Conservation (phyloP, 352 stramenopile genomes). For the Phytophthora kernoviae region DNA sequence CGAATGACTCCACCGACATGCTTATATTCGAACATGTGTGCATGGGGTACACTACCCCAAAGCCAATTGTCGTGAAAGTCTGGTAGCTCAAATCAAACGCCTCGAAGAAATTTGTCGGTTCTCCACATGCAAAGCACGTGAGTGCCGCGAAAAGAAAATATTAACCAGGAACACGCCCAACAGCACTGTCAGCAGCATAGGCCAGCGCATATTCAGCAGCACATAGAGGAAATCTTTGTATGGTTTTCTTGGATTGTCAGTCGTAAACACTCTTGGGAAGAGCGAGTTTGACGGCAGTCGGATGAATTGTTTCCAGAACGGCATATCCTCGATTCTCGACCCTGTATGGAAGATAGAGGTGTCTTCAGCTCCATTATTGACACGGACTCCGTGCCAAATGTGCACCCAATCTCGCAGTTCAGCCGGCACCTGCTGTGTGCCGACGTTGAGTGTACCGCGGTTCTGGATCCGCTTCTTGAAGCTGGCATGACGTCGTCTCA, state of each 20-base stretch:
- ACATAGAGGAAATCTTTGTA: conserved; percentile 90
- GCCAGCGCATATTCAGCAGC: conserved; percentile 83
- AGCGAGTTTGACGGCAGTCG: conserved; percentile 73
- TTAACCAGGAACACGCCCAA: conserved; percentile 61
- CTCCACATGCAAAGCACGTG: conserved; percentile 52
- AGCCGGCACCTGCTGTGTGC: conserved; percentile 60
- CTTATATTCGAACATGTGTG: conserved; percentile 70
- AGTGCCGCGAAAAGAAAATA: conserved; percentile 69
- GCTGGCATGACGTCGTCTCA: conserved; percentile 47
- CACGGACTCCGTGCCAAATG: conserved; percentile 81
- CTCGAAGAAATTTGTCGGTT: conserved; percentile 60
- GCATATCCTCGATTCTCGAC: conserved; percentile 62
- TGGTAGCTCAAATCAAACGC: conserved; percentile 83
- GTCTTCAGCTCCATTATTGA: conserved; percentile 42
- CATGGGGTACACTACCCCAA: conserved; percentile 74
- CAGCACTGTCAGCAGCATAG: conserved; percentile 69
- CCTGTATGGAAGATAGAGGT: conserved; percentile 73
- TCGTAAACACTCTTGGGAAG: conserved; percentile 66
- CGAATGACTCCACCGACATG: conserved; percentile 79
- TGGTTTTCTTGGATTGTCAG: conserved; percentile 59
- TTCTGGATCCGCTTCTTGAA: conserved; percentile 85
- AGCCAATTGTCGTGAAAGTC: conserved; percentile 87
- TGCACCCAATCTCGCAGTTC: conserved; percentile 77
- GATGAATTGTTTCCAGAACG: conserved; percentile 76
- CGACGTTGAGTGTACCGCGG: conserved; percentile 44